Evolutionary conservation across 1,139 yeast genomes (phyloP).

Genomic region (Spencermartinsiella ligniputridi): DNA sequence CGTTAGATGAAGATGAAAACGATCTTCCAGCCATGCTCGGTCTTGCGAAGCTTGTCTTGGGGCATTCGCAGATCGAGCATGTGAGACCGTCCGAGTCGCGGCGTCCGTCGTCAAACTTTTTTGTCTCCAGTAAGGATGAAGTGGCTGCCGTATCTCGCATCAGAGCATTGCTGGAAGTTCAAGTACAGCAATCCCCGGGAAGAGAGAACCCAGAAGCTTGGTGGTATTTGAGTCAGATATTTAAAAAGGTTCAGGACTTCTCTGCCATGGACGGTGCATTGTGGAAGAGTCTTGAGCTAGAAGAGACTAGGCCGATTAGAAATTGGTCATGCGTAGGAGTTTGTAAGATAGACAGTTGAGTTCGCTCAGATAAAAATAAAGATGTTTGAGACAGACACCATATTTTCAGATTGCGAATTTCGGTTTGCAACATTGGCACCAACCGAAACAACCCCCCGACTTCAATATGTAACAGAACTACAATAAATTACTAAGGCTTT

Average conservation of each 20-base stretch:
- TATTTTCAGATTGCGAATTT: no score
- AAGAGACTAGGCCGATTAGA: conserved; percentile 64
- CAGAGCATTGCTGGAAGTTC: conserved; percentile 56
- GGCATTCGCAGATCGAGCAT: conserved; percentile 27
- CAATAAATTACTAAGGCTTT: neutral
- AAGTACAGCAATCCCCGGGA: conserved; percentile 51
- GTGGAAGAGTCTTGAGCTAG: conserved; percentile 66
- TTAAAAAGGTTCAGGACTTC: conserved; percentile 44
- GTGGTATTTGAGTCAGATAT: conserved; percentile 63
- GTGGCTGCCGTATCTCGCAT: conserved; percentile 64
- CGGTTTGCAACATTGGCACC: no score
- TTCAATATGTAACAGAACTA: no score
- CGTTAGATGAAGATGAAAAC: conserved; percentile 50
- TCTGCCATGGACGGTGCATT: conserved; percentile 50
- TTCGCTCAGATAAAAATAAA: neutral
- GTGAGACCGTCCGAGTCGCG: neutral
- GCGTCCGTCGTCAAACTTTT: conserved; percentile 22
- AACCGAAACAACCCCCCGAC: no score
- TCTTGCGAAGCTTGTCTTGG: conserved; percentile 51
- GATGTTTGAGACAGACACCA: no score
- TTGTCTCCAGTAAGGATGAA: conserved; percentile 48
- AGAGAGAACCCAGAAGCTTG: conserved; percentile 63
- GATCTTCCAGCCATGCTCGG: conserved; percentile 65
- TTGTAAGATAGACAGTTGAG: neutral
- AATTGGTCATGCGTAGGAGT: conserved; percentile 20